These are phyloP conservation scores for Talaromyces sp. DNA, from an alignment of 2,329 filamentous ascomycete species.

Conservation along the genomic window DNA sequence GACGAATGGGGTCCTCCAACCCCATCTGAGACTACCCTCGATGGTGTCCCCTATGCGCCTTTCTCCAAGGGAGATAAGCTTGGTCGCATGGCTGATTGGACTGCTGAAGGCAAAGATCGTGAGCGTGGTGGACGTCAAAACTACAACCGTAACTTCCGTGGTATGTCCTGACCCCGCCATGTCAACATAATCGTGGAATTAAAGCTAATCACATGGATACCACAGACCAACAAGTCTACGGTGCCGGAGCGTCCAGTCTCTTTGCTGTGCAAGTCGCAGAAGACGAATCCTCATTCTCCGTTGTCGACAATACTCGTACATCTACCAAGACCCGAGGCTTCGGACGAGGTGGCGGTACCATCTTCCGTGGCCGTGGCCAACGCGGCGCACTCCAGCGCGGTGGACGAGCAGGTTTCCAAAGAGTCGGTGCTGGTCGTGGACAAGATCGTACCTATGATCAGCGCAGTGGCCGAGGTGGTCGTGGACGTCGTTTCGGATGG, in stretches of 20 bases:
- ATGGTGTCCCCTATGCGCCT: slow-evolving; percentile 94
- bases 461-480: slow-evolving; percentile 61
- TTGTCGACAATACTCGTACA: slow-evolving; percentile 92
- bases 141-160: slow-evolving; percentile 91
- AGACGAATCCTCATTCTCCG: slow-evolving; percentile 95
- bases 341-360: slow-evolving; percentile 78
- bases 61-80: slow-evolving; percentile 99
- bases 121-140: slow-evolving; percentile 75
- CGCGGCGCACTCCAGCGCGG: slow-evolving; percentile 72
- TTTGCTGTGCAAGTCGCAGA: slow-evolving; percentile 91
- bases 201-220: slow-evolving; percentile 1
- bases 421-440: slow-evolving; percentile 65
- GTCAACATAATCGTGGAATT: slow-evolving; percentile 16
- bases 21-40: slow-evolving; percentile 80
- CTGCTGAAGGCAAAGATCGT: slow-evolving; percentile 68
- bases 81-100: slow-evolving; percentile 99
- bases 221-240: slow-evolving; percentile 93
- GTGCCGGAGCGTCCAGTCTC: slow-evolving; percentile 76
- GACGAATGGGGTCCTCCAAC: slow-evolving; percentile 85
- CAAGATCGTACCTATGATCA: slow-evolving; percentile 69
- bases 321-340: slow-evolving; percentile 78
- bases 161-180: slow-evolving; percentile 46
- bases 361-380: slow-evolving; percentile 75
- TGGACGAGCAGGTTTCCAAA: slow-evolving; percentile 68
- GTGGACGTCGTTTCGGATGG: slow-evolving; percentile 90